phyloP scores from a whole-genome alignment of 2,329 filamentous ascomycete species.

The Apiospora hydei region DNA sequence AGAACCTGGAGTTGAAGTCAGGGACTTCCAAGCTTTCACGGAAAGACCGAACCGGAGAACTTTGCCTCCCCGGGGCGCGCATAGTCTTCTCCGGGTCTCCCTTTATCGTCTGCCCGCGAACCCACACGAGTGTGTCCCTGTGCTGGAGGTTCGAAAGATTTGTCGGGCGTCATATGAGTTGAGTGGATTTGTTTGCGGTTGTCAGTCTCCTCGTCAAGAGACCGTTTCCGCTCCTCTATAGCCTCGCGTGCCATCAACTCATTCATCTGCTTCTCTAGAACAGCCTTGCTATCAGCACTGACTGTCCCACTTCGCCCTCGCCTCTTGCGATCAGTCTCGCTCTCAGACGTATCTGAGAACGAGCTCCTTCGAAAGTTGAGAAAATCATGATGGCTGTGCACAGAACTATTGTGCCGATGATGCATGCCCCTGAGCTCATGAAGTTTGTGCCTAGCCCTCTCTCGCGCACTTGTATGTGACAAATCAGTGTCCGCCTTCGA shows the following conservation, averaged over 20 bases:
- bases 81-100: slow-evolving; percentile 31
- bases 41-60: slow-evolving; percentile 42
- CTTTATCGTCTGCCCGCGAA: slow-evolving; percentile 33
- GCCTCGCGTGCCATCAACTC: slow-evolving; percentile 66
- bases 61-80: slow-evolving; percentile 32
- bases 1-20: slow-evolving; percentile 45
- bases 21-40: slow-evolving; percentile 60
- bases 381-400: slow-evolving; percentile 60
- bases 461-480: slow-evolving; percentile 60
- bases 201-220: slow-evolving; percentile 41
- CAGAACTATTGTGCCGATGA: slow-evolving; percentile 59
- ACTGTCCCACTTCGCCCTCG: slow-evolving; percentile 54
- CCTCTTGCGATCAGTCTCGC: slow-evolving; percentile 56
- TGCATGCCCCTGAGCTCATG: slow-evolving; percentile 63
- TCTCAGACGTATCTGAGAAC: slow-evolving; percentile 67
- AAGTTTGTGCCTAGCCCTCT: slow-evolving; percentile 67
- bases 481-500: slow-evolving; percentile 48
- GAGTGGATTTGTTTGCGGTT: slow-evolving; percentile 43
- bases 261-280: slow-evolving; percentile 68
- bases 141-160: slow-evolving; percentile 27
- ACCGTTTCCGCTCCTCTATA: slow-evolving; percentile 48
- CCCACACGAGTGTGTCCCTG: slow-evolving; percentile 30
- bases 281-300: slow-evolving; percentile 57
- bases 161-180: slow-evolving; percentile 41
- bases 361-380: slow-evolving; percentile 61